phyloP scores from a whole-genome alignment of 257 asterid genomes.

The Eucommia ulmoides region DNA sequence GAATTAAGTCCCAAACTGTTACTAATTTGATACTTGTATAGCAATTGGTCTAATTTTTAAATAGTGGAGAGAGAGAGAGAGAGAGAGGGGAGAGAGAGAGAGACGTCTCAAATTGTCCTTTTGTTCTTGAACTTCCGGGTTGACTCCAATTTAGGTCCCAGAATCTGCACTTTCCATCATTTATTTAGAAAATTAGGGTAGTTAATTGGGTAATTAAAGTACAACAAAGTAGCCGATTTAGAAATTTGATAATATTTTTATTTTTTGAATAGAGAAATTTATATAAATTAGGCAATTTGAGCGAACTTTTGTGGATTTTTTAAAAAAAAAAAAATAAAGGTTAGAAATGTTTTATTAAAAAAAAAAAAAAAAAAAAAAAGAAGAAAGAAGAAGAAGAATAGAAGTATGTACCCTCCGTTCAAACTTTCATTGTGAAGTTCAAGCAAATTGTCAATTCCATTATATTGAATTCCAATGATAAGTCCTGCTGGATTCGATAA shows the following conservation, averaged over 20 bases:
- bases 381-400: too few relatives aligned
- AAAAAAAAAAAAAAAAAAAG: too few relatives aligned
- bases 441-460: conserved; percentile 36
- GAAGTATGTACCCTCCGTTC: conserved; percentile 38
- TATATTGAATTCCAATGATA: conserved; percentile 23
- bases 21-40: too few relatives aligned
- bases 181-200: too few relatives aligned
- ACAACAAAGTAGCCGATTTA: too few relatives aligned
- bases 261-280: neutral
- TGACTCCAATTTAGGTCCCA: conserved; percentile 68
- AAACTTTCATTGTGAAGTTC: conserved; percentile 30
- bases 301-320: neutral
- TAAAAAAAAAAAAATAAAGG: neutral
- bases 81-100: conserved; percentile 4
- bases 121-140: conserved; percentile 36
- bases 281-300: neutral
- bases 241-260: too few relatives aligned
- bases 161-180: conserved; percentile 34
- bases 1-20: too few relatives aligned
- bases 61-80: too few relatives aligned
- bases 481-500: conserved; percentile 41
- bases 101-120: conserved; percentile 51
- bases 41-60: too few relatives aligned
- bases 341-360: too few relatives aligned
- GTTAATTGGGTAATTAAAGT: too few relatives aligned